Percentiles rank a stretch among this genome's conserved stretches.
These are phyloP conservation scores for Eremomyces bilateralis DNA, from an alignment of 495 filamentous ascomycete species.

Conservation along the genomic window DNA sequence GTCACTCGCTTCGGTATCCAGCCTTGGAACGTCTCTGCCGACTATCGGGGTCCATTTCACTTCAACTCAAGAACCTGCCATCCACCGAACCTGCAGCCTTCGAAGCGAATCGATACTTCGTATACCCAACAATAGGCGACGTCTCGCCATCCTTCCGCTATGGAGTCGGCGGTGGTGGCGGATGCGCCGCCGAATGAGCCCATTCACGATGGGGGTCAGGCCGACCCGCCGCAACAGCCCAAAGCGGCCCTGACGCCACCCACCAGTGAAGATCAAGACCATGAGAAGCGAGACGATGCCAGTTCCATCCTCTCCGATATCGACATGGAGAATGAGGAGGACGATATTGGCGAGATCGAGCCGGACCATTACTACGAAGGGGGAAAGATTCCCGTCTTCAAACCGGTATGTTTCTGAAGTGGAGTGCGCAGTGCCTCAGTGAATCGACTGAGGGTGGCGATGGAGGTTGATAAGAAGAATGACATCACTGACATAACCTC, in stretches of 20 bases:
- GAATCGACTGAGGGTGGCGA: constrained; percentile 3
- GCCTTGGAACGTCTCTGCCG: too few relatives aligned
- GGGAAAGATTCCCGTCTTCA: constrained; percentile 83
- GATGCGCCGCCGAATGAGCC: background rate
- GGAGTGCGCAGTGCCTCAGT: constrained; percentile 2
- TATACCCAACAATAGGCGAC: too few relatives aligned
- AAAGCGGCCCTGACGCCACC: constrained; percentile 21
- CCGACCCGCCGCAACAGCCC: too few relatives aligned
- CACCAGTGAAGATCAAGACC: constrained; percentile 13
- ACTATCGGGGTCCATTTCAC: too few relatives aligned
- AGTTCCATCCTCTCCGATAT: constrained; percentile 21
- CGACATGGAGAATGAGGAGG: constrained; percentile 21
- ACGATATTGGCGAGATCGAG: constrained; percentile 46
- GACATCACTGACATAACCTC: background rate
- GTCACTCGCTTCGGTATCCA: too few relatives aligned
- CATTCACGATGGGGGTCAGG: background rate
- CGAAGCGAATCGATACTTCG: too few relatives aligned
- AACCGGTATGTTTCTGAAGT: constrained; percentile 35
- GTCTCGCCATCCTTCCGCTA: too few relatives aligned
- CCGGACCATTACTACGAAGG: constrained; percentile 75
- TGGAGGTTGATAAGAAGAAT: background rate
- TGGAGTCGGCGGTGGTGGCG: background rate
- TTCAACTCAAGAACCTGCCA: too few relatives aligned
- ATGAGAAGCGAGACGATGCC: constrained; percentile 13
- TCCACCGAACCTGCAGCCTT: too few relatives aligned